Evolutionary conservation across 331 rosid species (phyloP).

Genomic region (Malus hybrid): DNA sequence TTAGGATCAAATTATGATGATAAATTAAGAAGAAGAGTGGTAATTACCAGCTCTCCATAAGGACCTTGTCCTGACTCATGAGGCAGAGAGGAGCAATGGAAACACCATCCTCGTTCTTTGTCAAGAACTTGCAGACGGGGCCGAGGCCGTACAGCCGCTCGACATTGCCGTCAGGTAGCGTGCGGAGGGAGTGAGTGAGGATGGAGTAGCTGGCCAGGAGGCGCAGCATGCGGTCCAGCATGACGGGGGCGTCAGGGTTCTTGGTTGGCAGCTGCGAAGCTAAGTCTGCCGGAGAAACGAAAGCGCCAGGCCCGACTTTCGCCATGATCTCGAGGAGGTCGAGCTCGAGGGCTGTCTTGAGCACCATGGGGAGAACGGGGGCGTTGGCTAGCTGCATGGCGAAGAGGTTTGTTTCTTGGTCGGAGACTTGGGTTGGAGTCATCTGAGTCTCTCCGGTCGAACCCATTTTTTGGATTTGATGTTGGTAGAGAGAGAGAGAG

Average conservation of each 20-base stretch:
- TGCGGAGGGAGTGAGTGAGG: constrained; percentile 33
- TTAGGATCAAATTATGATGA: not conserved
- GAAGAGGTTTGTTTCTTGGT: no score
- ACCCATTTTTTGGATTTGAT: no score
- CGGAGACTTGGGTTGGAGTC: no score
- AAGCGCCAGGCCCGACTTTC: no score
- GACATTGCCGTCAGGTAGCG: constrained; percentile 41
- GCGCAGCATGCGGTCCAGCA: constrained; percentile 71
- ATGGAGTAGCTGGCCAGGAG: constrained; percentile 71
- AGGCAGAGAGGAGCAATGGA: constrained; percentile 68
- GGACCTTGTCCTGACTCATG: constrained; percentile 84
- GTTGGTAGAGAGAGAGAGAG: no score
- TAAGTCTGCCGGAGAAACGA: no score
- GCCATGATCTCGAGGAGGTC: no score
- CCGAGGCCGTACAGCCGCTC: constrained; percentile 73
- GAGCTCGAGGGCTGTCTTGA: no score
- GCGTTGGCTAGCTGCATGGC: no score
- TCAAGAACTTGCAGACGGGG: constrained; percentile 71
- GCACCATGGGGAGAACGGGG: no score
- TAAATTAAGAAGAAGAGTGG: not conserved
- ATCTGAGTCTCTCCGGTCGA: no score
- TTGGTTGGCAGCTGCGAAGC: no score
- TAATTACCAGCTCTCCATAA: constrained; percentile 87
- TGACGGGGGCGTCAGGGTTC: constrained; percentile 49
- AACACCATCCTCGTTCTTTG: constrained; percentile 79